Evolutionary conservation across 768 basidiomycete genomes (phyloP), one percentile per base, ranked within the genome.

Genomic region (Lactarius vividus): DNA sequence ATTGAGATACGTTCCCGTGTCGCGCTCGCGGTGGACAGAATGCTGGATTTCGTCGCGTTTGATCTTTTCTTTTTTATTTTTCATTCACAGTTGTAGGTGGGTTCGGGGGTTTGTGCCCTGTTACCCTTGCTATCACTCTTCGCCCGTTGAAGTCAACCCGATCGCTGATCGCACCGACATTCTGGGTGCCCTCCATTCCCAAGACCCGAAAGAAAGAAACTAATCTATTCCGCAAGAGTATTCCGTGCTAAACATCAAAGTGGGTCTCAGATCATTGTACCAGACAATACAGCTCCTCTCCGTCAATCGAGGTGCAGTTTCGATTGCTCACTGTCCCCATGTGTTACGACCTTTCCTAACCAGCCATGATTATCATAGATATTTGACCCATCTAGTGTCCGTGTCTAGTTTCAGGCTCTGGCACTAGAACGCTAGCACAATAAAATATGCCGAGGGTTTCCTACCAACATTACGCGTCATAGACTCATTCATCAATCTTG

Each of bases 251-350:
- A 52, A 28, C 49, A 23, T 9, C 16, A 33, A 49, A 23, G 33
- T 16, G 23, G 23, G 23, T 23, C 31, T 15, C 29, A 44, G 42
- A 44, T 44, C 11, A n/a, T 23, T 31, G 15, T 16, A 33, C 16
- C 44, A 1, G 13, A 31, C 3, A 44, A 31, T 11, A 42, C n/a
- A 20, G 28, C 42, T 20, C 42, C 58, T 16, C 4, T 28, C 53
- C 28, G 53, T 8, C 53, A 55, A 29, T 55, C 35, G 35, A 52
- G 59, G 59, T 49, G 33, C 35, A 26, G 44, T 61, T 49, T 20
- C 46, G 31, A 37, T 52, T 61, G 4, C 31, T 28, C n/a, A 23
- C 16, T 11, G 11, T 46, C 44, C 3, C 13, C 31, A 52, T 52
- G 26, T 52, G 49, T 26, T 49, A 26, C 13, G 11, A 15, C 49